A percentile compares a stretch with the other conserved stretches of the same genome.
These are phyloP conservation scores for Avena insularis DNA, from an alignment of 176 grass and related monocot species.

Conservation along the genomic window DNA sequence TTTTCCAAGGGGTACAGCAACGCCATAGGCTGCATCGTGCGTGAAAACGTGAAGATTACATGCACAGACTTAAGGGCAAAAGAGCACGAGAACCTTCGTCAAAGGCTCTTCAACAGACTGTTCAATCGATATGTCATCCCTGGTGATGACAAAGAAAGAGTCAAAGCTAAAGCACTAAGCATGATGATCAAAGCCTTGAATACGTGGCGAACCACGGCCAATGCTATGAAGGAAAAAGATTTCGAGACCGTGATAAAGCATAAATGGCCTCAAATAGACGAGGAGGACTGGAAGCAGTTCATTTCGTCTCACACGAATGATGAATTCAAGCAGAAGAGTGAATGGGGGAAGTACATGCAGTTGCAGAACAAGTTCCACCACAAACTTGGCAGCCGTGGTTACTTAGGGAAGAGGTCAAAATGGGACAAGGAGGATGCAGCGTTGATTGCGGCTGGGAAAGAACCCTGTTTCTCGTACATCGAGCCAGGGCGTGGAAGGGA, in stretches of 20 bases:
- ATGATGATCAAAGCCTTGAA: constrained; percentile 1
- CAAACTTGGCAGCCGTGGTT: constrained; percentile 12
- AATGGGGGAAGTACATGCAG: not conserved
- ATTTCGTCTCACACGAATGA: not conserved
- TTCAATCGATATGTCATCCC: not conserved
- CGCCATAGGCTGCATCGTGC: not conserved
- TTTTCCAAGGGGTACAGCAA: not conserved
- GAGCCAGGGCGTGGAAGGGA: not conserved
- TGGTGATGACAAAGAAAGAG: not conserved
- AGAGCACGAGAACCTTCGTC: not conserved
- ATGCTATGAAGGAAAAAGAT: not conserved
- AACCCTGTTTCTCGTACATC: not conserved
- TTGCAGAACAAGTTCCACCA: not conserved
- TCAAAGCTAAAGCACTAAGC: not conserved
- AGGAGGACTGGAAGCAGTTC: not conserved
- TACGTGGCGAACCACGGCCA: not conserved
- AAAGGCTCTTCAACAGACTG: not conserved
- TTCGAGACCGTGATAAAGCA: not conserved
- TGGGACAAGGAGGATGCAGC: not conserved
- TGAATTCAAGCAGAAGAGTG: not conserved
- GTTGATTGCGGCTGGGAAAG: not conserved
- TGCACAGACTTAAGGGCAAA: not conserved
- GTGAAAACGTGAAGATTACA: not conserved
- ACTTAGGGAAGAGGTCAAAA: not conserved
- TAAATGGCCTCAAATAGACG: not conserved